phyloP scores from a whole-genome alignment of 768 basidiomycete genomes.

The Solioccasus polychromus region DNA sequence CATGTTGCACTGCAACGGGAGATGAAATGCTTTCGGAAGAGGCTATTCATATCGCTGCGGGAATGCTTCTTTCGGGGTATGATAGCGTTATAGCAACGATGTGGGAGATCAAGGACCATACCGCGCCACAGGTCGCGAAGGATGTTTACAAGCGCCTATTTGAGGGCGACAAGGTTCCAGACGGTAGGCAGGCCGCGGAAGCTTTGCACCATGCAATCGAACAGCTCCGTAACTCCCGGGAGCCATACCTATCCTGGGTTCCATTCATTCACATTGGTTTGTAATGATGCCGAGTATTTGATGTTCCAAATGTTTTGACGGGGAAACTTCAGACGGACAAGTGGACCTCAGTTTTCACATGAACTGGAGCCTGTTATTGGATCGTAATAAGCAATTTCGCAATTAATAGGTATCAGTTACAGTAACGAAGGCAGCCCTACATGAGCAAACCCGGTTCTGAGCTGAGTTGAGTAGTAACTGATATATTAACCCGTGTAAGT shows the following conservation, averaged over 20 bases:
- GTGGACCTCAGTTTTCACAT: too few relatives aligned
- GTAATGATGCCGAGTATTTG: too few relatives aligned
- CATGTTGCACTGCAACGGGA: background rate
- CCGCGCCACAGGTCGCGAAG: background rate
- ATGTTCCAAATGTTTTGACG: too few relatives aligned
- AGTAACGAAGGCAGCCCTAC: too few relatives aligned
- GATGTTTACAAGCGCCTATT: background rate
- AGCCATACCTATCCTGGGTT: background rate
- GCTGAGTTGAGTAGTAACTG: too few relatives aligned
- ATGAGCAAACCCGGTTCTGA: too few relatives aligned
- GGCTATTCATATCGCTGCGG: too few relatives aligned
- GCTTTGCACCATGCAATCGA: conserved; percentile 1
- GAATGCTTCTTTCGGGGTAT: conserved; percentile 3
- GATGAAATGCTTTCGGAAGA: background rate
- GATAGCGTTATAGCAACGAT: background rate
- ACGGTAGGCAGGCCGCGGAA: background rate
- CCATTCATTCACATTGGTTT: background rate
- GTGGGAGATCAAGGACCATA: conserved; percentile 1
- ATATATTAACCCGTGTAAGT: too few relatives aligned
- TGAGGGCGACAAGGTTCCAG: background rate
- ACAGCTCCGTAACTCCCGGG: background rate
- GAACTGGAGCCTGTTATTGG: too few relatives aligned
- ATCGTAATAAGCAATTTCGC: too few relatives aligned
- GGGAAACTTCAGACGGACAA: too few relatives aligned
- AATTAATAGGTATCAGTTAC: too few relatives aligned